Percentiles rank a stretch among this genome's conserved stretches.
Conservation (phyloP, 371 early-diverging fungal species). For the Ecytonucleospora hepatopenaei region DNA sequence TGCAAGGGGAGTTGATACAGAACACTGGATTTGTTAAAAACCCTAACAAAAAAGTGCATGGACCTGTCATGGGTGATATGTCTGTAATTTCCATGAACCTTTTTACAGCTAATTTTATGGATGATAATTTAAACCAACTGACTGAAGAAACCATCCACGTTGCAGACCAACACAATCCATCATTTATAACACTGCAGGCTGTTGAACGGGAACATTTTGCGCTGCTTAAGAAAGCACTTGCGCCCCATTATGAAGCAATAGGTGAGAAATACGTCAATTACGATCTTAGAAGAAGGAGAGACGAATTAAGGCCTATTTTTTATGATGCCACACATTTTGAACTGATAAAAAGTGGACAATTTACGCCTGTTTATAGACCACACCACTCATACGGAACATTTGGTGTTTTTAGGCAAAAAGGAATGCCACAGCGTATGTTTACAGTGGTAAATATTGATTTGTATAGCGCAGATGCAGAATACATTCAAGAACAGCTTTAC, state of each 20-base stretch:
- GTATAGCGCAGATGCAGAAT: slow-evolving; percentile 12
- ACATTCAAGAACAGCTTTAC: slow-evolving; percentile 6
- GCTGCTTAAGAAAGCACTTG: neutral
- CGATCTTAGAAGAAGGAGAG: slow-evolving; percentile 2
- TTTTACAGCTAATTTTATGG: no score
- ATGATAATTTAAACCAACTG: no score
- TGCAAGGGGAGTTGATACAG: no score
- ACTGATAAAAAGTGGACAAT: neutral
- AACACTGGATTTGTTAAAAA: no score
- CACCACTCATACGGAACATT: slow-evolving; percentile 21
- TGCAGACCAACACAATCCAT: no score
- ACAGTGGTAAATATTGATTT: slow-evolving; percentile 37
- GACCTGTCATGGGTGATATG: no score
- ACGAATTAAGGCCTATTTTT: slow-evolving; percentile 19
- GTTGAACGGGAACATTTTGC: slow-evolving; percentile 1
- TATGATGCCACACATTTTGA: slow-evolving; percentile 17
- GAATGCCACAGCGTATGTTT: slow-evolving; percentile 7
- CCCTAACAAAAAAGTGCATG: no score
- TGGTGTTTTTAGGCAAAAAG: slow-evolving; percentile 17
- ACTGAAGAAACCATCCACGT: no score
- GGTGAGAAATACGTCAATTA: neutral
- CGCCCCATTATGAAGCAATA: slow-evolving; percentile 24
- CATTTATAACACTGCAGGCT: slow-evolving; percentile 23
- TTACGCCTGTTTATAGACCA: slow-evolving; percentile 5
- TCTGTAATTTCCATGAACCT: no score